A percentile compares a stretch with the other conserved stretches of the same genome.
Evolutionary conservation across 129 eudicot species (phyloP).

Genomic region (Pseudognaphalium luteoalbum): DNA sequence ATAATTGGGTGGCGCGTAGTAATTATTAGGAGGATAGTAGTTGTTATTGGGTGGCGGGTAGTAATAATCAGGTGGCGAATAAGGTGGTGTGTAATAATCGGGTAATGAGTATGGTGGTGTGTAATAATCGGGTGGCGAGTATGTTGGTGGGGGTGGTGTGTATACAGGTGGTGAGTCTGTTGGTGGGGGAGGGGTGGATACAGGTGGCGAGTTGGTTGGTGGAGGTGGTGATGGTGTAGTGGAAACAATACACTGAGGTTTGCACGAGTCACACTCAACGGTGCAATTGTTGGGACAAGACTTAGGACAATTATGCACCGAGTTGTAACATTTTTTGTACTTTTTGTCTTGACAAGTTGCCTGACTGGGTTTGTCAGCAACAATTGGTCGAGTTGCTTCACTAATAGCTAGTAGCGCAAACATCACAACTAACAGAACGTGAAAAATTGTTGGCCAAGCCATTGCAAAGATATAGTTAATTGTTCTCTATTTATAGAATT

Average conservation of each 20-base stretch:
- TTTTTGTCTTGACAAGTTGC: conserved; percentile 42
- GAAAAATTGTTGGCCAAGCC: conserved; percentile 35
- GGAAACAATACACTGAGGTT: conserved; percentile 45
- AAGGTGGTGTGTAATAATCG: too few relatives aligned
- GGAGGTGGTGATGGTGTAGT: conserved; percentile 33
- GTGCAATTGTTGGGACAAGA: conserved; percentile 59
- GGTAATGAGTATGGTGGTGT: too few relatives aligned
- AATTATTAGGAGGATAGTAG: too few relatives aligned
- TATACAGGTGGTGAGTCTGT: too few relatives aligned
- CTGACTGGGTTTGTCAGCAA: conserved; percentile 53
- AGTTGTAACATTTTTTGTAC: conserved; percentile 55
- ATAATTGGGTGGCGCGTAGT: too few relatives aligned
- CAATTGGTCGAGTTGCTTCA: conserved; percentile 58
- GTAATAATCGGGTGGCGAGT: too few relatives aligned
- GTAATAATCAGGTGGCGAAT: too few relatives aligned
- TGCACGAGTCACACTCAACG: conserved; percentile 63
- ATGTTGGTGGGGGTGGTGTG: too few relatives aligned
- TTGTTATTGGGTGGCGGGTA: too few relatives aligned
- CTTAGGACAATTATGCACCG: conserved; percentile 71
- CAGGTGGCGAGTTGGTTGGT: too few relatives aligned
- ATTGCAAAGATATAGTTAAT: conserved; percentile 3
- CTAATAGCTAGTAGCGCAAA: conserved; percentile 15
- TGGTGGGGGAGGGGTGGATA: background rate
- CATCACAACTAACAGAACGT: conserved; percentile 34
- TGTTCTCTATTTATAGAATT: conserved; percentile 12